Conservation (phyloP, 306 rosid species). For the Oemleria cerasiformis region DNA sequence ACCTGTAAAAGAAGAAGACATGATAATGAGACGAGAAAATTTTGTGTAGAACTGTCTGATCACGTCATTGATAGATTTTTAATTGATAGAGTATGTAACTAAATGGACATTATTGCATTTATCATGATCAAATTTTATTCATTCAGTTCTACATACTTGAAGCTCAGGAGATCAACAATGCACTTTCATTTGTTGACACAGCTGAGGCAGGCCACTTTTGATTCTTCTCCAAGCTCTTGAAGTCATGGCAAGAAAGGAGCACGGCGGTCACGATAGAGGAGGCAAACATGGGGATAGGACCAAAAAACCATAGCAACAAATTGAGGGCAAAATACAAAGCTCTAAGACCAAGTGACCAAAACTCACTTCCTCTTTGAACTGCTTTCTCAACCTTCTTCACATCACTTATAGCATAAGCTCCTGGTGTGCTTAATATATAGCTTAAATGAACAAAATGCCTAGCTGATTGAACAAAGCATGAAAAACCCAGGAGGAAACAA, state of each 20-base stretch:
- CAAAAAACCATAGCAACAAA: constrained; percentile 71
- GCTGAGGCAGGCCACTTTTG: neutral
- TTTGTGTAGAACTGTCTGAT: no score
- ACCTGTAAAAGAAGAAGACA: neutral
- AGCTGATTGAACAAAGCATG: constrained; percentile 64
- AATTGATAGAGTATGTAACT: neutral
- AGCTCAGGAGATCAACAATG: neutral
- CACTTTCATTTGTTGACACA: neutral
- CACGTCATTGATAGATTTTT: neutral
- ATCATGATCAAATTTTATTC: neutral
- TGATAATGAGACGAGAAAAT: no score
- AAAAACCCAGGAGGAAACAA: constrained; percentile 65
- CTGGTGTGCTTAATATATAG: constrained; percentile 62
- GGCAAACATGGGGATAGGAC: constrained; percentile 72
- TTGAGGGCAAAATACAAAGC: constrained; percentile 64
- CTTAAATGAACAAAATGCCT: constrained; percentile 66
- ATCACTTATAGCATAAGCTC: constrained; percentile 18
- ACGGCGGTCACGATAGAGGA: constrained; percentile 51
- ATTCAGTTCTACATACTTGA: neutral
- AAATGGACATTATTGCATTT: neutral
- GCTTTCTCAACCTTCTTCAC: constrained; percentile 45
- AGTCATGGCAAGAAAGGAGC: constrained; percentile 48
- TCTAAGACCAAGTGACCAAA: constrained; percentile 75
- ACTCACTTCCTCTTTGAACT: constrained; percentile 61
- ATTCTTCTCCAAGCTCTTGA: constrained; percentile 1